Base-by-base conservation (phyloP, 345 rosid genomes). In the Passiflora organensis region DNA sequence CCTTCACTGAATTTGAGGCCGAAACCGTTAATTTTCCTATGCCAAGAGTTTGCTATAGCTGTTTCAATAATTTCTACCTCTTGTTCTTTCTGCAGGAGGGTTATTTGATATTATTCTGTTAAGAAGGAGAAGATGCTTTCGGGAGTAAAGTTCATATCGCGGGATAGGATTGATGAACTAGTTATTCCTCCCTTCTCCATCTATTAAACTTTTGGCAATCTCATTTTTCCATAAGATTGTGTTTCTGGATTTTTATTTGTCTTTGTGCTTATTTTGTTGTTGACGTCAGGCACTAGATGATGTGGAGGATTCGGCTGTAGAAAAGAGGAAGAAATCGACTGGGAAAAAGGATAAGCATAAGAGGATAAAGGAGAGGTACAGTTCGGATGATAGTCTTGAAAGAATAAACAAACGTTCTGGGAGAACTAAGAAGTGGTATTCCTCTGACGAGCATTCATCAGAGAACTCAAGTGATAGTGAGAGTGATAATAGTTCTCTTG, bases 91-190 rank as follows among this genome's bases (percentile, higher is more conserved):
- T 28, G 34, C 34, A 28, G 34, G 34, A 28, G 8, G 3, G 8
- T 28, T 28, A 28, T 28, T 28, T 8, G 34, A 8, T 8, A 28
- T 8, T 28, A 28, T 2, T 8, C 8, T 8, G 3, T 28, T 2
- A 28, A 28, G 34, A 3, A 28, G 83, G 85, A 6, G 82, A 18
- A 59, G 46, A 87, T 87, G 95, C 76, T 87, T 43, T 58, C 83
- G 11, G 93, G 93, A 8, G 68, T 84, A 41, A 87, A 80, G 67
- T 72, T 87, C 61, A 74, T 87, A 49, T 82, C 95, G 22, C 89
- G 89, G 10, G 84, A 84, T 58, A 65, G 80, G 64, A 79, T 83
- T 52, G 65, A 71, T 57, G 56, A 68, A 60, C 64, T 73, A 62
- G 44, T 21, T 11, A 36, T 51, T 55, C 5, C 17, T 15, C 32